Evolutionary conservation across 352 stramenopile genomes (phyloP).

Genomic region (Ophiocytium majus): DNA sequence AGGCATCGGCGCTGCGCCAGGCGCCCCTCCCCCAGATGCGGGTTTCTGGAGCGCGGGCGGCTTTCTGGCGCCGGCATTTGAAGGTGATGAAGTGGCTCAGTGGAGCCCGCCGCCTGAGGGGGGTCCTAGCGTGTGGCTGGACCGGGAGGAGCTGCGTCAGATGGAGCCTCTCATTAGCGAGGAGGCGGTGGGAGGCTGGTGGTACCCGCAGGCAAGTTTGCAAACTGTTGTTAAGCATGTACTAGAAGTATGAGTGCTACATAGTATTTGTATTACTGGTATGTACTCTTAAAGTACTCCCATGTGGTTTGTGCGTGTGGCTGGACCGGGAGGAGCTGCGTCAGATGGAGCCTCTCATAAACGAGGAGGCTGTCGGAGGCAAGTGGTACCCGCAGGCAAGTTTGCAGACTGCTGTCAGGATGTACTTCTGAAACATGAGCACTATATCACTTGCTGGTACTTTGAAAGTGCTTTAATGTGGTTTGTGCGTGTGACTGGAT

Average conservation of each 20-base stretch:
- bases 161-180: conserved; percentile 56
- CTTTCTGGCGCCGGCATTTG: conserved; percentile 57
- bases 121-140: conserved; percentile 57
- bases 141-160: conserved; percentile 41
- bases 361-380: no score
- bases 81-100: conserved; percentile 41
- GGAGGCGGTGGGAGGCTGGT: conserved; percentile 57
- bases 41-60: conserved; percentile 55
- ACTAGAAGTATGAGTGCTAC: no score
- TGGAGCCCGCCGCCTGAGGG: conserved; percentile 52
- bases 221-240: no score
- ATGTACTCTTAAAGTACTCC: no score
- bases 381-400: no score
- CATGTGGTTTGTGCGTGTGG: no score
- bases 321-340: no score
- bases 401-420: no score
- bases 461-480: conserved; percentile 37
- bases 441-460: no score
- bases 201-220: conserved; percentile 44
- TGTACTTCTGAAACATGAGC: no score
- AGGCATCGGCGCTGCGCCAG: conserved; percentile 14
- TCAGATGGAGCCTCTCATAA: no score
- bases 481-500: conserved; percentile 56
- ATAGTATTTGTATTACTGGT: no score
- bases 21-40: not conserved